A percentile compares a stretch with the other conserved stretches of the same genome.
These are phyloP conservation scores for Rutstroemia sp. DNA, from an alignment of 2,329 filamentous ascomycete genomes.

Conservation along the genomic window DNA sequence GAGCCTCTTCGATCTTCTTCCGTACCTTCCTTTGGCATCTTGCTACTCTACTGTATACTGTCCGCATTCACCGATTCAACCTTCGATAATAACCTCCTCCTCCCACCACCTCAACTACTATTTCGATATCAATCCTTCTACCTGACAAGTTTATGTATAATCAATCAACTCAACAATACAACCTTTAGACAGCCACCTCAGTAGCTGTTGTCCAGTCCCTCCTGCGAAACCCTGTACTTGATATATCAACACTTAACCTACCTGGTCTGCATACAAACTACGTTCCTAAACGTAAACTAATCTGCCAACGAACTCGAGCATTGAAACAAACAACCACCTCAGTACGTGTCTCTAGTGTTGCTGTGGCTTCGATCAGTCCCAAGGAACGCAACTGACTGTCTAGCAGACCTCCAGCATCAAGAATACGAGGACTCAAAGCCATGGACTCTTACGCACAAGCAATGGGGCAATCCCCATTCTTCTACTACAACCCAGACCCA, in stretches of 20 bases:
- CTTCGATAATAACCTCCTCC: slow-evolving; percentile 21
- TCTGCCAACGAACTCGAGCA: slow-evolving; percentile 10
- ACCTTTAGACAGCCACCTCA: slow-evolving; percentile 28
- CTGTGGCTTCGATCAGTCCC: not conserved
- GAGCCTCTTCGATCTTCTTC: slow-evolving; percentile 29
- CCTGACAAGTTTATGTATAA: slow-evolving; percentile 28
- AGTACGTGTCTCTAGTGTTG: slow-evolving; percentile 15
- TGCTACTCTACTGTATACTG: slow-evolving; percentile 22
- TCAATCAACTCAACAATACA: slow-evolving; percentile 23
- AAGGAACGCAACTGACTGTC: slow-evolving; percentile 21
- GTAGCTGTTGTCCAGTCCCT: slow-evolving; percentile 33
- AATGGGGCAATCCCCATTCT: slow-evolving; percentile 70
- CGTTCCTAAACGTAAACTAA: slow-evolving; percentile 19
- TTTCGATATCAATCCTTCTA: slow-evolving; percentile 5
- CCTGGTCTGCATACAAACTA: slow-evolving; percentile 9
- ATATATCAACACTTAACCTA: slow-evolving; percentile 11
- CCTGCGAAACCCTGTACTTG: slow-evolving; percentile 16
- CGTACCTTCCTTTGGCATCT: slow-evolving; percentile 30
- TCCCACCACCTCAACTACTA: slow-evolving; percentile 13
- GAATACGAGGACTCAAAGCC: slow-evolving; percentile 11
- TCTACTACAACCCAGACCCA: slow-evolving; percentile 78
- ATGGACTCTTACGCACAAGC: slow-evolving; percentile 39
- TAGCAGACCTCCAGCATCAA: slow-evolving; percentile 12
- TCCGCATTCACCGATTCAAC: not conserved
- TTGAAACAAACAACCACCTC: slow-evolving; percentile 1